Percentiles rank a stretch among this genome's conserved stretches.
Evolutionary conservation across 371 early-diverging fungal genomes (phyloP).

Genomic region (Apophysomyces sp.): DNA sequence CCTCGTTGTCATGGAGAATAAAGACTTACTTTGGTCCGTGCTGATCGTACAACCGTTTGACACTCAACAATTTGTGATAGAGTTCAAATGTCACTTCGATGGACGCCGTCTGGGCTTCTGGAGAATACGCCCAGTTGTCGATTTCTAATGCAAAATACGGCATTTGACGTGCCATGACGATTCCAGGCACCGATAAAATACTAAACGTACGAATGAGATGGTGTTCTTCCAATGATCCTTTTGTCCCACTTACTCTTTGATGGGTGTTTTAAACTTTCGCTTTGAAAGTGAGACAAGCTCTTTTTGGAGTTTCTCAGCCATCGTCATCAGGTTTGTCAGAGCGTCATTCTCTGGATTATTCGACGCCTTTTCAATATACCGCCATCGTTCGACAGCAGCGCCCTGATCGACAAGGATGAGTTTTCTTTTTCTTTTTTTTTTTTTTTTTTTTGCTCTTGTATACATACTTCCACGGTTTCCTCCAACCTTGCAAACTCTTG

Average conservation of each 20-base stretch:
- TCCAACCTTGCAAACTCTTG: conserved; percentile 35
- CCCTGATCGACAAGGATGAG: too few species aligned
- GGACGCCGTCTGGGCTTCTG: conserved; percentile 41
- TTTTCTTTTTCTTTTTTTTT: too few species aligned
- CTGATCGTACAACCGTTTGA: conserved; percentile 50
- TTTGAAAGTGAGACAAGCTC: conserved; percentile 41
- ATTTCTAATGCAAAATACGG: conserved; percentile 55
- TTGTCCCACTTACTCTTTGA: conserved; percentile 36
- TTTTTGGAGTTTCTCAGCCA: conserved; percentile 49
- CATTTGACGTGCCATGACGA: conserved; percentile 53
- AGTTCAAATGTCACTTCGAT: conserved; percentile 51
- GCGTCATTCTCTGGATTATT: conserved; percentile 29
- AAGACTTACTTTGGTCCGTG: conserved; percentile 42
- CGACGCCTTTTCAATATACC: conserved; percentile 32
- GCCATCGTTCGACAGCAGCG: conserved; percentile 53
- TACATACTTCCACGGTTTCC: conserved; percentile 46
- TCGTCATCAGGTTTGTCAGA: conserved; percentile 29
- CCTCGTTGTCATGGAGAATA: not conserved
- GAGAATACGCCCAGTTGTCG: conserved; percentile 50
- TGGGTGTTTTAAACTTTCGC: conserved; percentile 38
- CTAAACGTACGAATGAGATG: too few species aligned
- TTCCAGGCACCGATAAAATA: conserved; percentile 34
- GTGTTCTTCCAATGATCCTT: not conserved
- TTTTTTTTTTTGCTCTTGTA: too few species aligned
- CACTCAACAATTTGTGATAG: conserved; percentile 48